A percentile compares a stretch with the other conserved stretches of the same genome.
These are phyloP conservation scores for Parastagonospora avenae DNA, from an alignment of 2,329 filamentous ascomycete species.

Conservation along the genomic window DNA sequence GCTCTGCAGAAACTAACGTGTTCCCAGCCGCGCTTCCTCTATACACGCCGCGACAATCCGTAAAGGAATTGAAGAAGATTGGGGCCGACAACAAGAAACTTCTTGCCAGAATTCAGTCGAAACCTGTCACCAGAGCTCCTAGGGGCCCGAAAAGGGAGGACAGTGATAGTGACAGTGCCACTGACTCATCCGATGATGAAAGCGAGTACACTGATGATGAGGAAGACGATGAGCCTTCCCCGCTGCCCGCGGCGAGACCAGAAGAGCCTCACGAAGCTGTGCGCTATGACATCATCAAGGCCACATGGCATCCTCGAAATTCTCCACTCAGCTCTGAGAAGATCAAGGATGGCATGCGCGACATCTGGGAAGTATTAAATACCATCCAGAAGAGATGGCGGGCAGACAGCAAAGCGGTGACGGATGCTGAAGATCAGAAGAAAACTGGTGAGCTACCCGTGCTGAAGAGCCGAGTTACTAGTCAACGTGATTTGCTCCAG, in stretches of 20 bases:
- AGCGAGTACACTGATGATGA: slow-evolving; percentile 60
- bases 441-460: slow-evolving; percentile 58
- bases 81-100: slow-evolving; percentile 51
- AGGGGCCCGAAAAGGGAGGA: slow-evolving; percentile 34
- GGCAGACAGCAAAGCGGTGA: slow-evolving; percentile 59
- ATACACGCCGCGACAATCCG: slow-evolving; percentile 51
- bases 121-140: slow-evolving; percentile 23
- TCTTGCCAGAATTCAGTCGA: slow-evolving; percentile 35
- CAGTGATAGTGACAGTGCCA: slow-evolving; percentile 52
- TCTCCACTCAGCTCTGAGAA: slow-evolving; percentile 55
- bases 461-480: slow-evolving; percentile 62
- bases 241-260: slow-evolving; percentile 59
- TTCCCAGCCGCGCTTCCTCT: slow-evolving; percentile 47
- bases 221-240: slow-evolving; percentile 60
- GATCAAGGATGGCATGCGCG: slow-evolving; percentile 60
- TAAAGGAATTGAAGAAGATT: slow-evolving; percentile 52
- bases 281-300: slow-evolving; percentile 65
- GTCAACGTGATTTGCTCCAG: slow-evolving; percentile 63
- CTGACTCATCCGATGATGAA: slow-evolving; percentile 56
- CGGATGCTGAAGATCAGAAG: slow-evolving; percentile 63
- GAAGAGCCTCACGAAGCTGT: slow-evolving; percentile 58
- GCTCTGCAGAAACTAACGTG: slow-evolving; percentile 21
- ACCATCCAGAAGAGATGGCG: slow-evolving; percentile 67
- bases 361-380: slow-evolving; percentile 65
- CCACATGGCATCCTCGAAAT: slow-evolving; percentile 64